Conservation (phyloP, 805 yeast genomes). For the Starmerella tilneyi region DNA sequence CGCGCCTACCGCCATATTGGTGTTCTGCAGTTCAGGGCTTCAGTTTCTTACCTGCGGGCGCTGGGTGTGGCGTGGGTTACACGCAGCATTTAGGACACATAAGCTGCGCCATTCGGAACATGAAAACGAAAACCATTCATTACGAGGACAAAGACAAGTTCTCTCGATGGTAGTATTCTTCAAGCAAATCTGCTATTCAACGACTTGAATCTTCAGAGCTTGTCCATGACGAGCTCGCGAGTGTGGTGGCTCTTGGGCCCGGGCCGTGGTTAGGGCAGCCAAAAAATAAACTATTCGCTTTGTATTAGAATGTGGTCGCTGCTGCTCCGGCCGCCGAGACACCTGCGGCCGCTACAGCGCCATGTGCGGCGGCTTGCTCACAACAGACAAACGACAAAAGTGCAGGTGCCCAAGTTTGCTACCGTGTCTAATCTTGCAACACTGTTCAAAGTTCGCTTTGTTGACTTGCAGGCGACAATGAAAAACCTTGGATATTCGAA, state of each 20-base stretch:
- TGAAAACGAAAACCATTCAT: too few species aligned
- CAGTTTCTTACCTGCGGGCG: too few species aligned
- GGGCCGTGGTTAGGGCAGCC: conserved; percentile 4
- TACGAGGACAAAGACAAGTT: too few species aligned
- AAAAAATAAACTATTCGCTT: not conserved
- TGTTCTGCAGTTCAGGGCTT: too few species aligned
- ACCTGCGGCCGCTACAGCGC: not conserved
- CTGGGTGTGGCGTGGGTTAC: too few species aligned
- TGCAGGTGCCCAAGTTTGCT: conserved; percentile 58
- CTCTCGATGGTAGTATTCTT: too few species aligned
- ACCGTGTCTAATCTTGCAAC: conserved; percentile 72
- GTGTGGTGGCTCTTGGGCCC: too few species aligned
- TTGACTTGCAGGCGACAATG: conserved; percentile 48
- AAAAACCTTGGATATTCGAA: conserved; percentile 65
- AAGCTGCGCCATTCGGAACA: too few species aligned
- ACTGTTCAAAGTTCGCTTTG: conserved; percentile 54
- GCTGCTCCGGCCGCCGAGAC: not conserved
- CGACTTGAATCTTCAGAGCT: not conserved
- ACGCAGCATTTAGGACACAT: too few species aligned
- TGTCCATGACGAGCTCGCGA: not conserved
- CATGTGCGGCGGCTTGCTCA: not conserved
- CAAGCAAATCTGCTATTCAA: not conserved
- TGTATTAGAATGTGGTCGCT: not conserved
- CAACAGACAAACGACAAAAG: not conserved
- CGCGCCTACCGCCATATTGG: too few species aligned